Conservation (phyloP, 139 green algal genomes). For the Pseudopediastrum boryanum region DNA sequence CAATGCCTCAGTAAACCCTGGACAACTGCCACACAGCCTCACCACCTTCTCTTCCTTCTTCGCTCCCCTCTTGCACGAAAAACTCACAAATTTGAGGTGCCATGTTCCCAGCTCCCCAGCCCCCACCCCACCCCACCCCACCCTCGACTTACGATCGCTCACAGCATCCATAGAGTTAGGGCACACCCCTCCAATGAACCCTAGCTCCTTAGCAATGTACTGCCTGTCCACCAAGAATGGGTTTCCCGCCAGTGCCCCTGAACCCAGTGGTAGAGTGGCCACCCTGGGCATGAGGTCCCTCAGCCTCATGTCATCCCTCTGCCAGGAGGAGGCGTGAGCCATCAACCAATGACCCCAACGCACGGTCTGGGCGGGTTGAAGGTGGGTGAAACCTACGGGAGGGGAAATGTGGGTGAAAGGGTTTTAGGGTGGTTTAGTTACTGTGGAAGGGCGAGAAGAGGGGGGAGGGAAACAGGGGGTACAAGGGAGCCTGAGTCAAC, state of each 20-base stretch:
- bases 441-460: too few relatives aligned
- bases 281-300: constrained; percentile 86
- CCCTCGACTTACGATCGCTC: constrained; percentile 80
- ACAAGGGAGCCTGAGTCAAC: too few relatives aligned
- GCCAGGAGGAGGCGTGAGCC: constrained; percentile 87
- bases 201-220: constrained; percentile 76
- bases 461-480: too few relatives aligned
- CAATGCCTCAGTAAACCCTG: constrained; percentile 88
- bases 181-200: constrained; percentile 63
- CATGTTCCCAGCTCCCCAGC: too few relatives aligned
- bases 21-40: too few relatives aligned
- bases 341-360: constrained; percentile 97
- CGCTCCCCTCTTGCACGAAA: too few relatives aligned
- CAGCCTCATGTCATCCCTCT: constrained; percentile 94
- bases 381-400: constrained; percentile 89
- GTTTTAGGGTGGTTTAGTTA: background rate
- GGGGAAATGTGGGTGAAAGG: background rate
- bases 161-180: constrained; percentile 96
- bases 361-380: constrained; percentile 95
- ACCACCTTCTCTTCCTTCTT: too few relatives aligned
- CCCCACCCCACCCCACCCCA: too few relatives aligned
- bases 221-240: constrained; percentile 93
- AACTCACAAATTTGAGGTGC: too few relatives aligned
- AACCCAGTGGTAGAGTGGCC: constrained; percentile 87
- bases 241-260: constrained; percentile 94